Evolutionary conservation across 1,284 basidiomycete species (phyloP).

Genomic region (Anthracocystis panici-leucophaei): DNA sequence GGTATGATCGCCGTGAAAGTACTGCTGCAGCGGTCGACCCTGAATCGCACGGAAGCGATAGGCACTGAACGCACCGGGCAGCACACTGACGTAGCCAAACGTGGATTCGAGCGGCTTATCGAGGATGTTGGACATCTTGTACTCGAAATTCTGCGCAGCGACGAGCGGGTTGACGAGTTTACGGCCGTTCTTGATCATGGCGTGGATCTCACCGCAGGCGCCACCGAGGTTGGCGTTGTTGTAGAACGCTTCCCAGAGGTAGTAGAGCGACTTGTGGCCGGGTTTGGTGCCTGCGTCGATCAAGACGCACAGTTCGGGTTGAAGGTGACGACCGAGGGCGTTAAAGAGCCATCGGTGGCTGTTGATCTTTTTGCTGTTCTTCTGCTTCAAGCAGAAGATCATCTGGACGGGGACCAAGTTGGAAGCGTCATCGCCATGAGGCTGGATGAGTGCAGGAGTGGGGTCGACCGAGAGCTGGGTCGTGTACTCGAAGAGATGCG

Average conservation of each 20-base stretch:
- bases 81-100: constrained; percentile 89
- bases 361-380: constrained; percentile 82
- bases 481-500: constrained; percentile 80
- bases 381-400: constrained; percentile 93
- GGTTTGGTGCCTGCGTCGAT: constrained; percentile 69
- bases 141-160: constrained; percentile 94
- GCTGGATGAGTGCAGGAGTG: constrained; percentile 87
- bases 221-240: constrained; percentile 68
- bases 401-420: constrained; percentile 95
- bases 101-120: constrained; percentile 93
- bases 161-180: constrained; percentile 69
- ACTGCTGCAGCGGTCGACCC: constrained; percentile 92
- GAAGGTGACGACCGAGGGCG: constrained; percentile 82
- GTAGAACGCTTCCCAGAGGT: constrained; percentile 69
- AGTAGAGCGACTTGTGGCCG: constrained; percentile 65
- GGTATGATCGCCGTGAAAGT: constrained; percentile 95
- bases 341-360: constrained; percentile 93
- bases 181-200: constrained; percentile 65
- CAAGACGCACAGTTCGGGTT: constrained; percentile 67
- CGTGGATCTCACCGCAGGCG: constrained; percentile 69
- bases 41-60: constrained; percentile 92
- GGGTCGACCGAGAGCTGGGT: constrained; percentile 79
- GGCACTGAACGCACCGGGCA: constrained; percentile 96
- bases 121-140: constrained; percentile 84
- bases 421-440: constrained; percentile 81